phyloP scores from a whole-genome alignment of 176 grass and related monocot species.

The Hyparrhenia diplandra region DNA sequence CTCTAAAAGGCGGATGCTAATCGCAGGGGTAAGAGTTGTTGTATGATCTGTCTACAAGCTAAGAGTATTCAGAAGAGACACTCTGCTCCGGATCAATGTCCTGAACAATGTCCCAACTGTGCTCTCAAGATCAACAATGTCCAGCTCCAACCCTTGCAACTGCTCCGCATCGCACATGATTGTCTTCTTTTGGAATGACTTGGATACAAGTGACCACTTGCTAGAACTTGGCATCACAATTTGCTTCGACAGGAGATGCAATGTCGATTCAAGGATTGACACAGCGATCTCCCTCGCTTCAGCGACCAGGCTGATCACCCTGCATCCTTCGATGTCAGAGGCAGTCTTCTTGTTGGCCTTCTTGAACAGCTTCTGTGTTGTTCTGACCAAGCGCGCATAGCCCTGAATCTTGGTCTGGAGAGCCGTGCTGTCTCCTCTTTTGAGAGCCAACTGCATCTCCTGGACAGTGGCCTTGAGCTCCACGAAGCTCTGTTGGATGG shows the following conservation, averaged over 20 bases:
- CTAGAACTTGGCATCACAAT: neutral
- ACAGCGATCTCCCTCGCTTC: neutral
- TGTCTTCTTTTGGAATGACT: neutral
- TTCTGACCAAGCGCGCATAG: neutral
- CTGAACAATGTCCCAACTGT: slow-evolving; percentile 26
- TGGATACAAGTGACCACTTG: slow-evolving; percentile 13
- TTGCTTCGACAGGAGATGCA: neutral
- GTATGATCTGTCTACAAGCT: slow-evolving; percentile 21
- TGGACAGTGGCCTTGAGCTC: slow-evolving; percentile 27
- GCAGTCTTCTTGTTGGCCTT: neutral
- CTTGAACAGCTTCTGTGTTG: neutral
- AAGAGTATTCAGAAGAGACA: slow-evolving; percentile 30
- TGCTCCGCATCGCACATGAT: neutral
- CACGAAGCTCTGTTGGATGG: slow-evolving; percentile 21
- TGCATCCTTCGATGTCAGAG: neutral
- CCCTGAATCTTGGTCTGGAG: slow-evolving; percentile 3
- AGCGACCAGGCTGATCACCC: neutral
- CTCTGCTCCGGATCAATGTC: slow-evolving; percentile 19
- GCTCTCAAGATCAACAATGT: slow-evolving; percentile 13
- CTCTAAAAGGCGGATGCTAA: slow-evolving; percentile 3
- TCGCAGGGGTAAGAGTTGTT: neutral
- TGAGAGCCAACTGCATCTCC: slow-evolving; percentile 19
- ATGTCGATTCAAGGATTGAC: neutral
- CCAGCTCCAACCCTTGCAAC: slow-evolving; percentile 4
- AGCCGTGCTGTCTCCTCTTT: slow-evolving; percentile 15